These are phyloP conservation scores for Apiospora aurea DNA, from an alignment of 2,329 filamentous ascomycete genomes.

Conservation along the genomic window DNA sequence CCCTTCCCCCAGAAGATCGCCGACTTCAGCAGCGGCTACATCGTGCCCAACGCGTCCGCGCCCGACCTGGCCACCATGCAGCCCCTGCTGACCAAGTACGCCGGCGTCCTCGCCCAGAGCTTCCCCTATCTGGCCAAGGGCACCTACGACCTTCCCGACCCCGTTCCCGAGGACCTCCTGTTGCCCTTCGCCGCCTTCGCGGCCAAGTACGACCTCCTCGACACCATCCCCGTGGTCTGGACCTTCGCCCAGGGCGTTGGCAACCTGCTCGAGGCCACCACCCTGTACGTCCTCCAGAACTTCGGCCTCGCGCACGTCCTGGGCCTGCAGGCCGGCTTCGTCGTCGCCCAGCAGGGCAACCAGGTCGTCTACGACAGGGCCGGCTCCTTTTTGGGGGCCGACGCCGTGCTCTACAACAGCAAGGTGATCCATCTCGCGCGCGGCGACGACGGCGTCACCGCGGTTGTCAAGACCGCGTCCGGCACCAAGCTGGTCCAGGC, in stretches of 20 bases:
- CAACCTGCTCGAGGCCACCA: constrained; percentile 44
- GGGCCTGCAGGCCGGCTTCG: constrained; percentile 8
- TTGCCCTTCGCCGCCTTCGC: constrained; percentile 48
- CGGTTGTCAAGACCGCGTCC: constrained; percentile 5
- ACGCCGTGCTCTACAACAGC: constrained; percentile 11
- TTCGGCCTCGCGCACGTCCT: constrained; percentile 28
- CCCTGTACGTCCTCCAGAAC: constrained; percentile 46
- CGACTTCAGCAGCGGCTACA: constrained; percentile 46
- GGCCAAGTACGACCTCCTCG: constrained; percentile 45
- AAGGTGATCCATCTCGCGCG: constrained; percentile 8
- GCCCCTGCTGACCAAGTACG: constrained; percentile 30
- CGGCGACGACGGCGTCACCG: constrained; percentile 8
- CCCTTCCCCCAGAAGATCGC: constrained; percentile 42
- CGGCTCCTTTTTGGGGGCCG: constrained; percentile 9
- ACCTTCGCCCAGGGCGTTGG: constrained; percentile 45
- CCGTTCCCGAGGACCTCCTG: constrained; percentile 24
- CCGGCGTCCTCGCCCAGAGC: neutral
- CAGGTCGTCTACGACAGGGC: constrained; percentile 21
- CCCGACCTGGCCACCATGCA: constrained; percentile 30
- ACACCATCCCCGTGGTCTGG: constrained; percentile 39
- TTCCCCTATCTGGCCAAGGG: constrained; percentile 9
- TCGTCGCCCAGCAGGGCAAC: constrained; percentile 14
- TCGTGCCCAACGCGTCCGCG: constrained; percentile 37
- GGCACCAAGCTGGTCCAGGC: constrained; percentile 23
- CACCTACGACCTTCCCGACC: constrained; percentile 23